These are phyloP conservation scores for Hura crepitans DNA, from an alignment of 441 rosid genomes.

Conservation along the genomic window DNA sequence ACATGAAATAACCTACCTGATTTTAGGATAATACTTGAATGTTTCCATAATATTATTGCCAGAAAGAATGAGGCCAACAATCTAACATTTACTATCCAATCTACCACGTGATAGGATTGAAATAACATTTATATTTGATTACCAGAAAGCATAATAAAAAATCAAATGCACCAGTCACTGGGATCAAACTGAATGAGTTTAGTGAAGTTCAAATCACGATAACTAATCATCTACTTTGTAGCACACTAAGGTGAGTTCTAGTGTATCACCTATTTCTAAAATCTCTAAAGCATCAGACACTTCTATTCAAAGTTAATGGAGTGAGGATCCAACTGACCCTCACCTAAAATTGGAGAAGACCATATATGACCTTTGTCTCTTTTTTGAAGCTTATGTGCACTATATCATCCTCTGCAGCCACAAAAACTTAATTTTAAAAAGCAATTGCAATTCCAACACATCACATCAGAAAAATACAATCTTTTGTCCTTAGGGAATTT, in stretches of 20 bases:
- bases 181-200: not conserved
- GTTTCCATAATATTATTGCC: conserved; percentile 82
- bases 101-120: conserved; percentile 42
- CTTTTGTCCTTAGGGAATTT: not conserved
- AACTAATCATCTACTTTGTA: not conserved
- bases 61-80: conserved; percentile 77
- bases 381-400: conserved; percentile 86
- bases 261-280: conserved; percentile 65
- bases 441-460: not conserved
- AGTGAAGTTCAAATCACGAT: not conserved
- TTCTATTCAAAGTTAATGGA: conserved; percentile 69
- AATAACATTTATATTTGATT: not conserved
- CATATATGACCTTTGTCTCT: conserved; percentile 93
- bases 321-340: conserved; percentile 81
- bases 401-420: conserved; percentile 60
- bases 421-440: conserved; percentile 17
- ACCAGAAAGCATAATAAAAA: not conserved
- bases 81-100: conserved; percentile 81
- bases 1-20: conserved; percentile 43
- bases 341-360: conserved; percentile 81
- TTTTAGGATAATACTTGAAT: conserved; percentile 80
- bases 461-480: not conserved
- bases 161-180: not conserved
- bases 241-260: not conserved
- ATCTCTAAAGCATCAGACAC: conserved; percentile 84